Evolutionary conservation across 1,139 yeast species (phyloP), one percentile per base, ranked within the genome.

Genomic region (Pichia norvegensis): DNA sequence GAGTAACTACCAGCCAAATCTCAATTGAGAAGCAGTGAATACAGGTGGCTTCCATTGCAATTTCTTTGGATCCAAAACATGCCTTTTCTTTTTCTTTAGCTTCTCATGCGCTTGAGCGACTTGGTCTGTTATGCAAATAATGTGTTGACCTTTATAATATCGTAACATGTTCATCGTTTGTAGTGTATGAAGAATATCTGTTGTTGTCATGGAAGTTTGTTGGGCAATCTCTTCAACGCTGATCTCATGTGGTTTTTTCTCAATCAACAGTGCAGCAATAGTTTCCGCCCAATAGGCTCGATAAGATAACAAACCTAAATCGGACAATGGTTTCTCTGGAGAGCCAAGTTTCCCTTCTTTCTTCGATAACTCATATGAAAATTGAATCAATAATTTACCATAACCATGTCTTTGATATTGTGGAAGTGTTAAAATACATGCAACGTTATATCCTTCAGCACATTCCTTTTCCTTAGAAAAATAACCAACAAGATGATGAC

Each of bases 251-350:
- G 72, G 62, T 38, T 73, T 70, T 54, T 69, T 67, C 55, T 88
- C 95, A 41, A 85, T 82, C 33, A 92, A 66, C 36, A 87, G 63
- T 46, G 79, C 81, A 14, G 88, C 81, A 48, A 92, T 72, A 0
- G 94, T 81, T 57, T 92, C 97, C 0, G 97, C 81, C 99, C 99
- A 92, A 62, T 76, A 94, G 0, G 97, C 97, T 63, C 98, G 79
- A 62, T 94, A 92, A 4, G 95, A 85, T 42, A 92, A 72, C 33
- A 92, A 70, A 31, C 99, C 99, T 60, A 92, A 73, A 72, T 92
- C 97, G 0, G 97, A 87, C 29, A 92, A 70, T 2, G 99, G 99
- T 59, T 94, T 94, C 66, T 92, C 99, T 0, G 98, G 99, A 0
- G 97, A 87, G 0, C 99, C 99, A 2, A 81, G 78, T 62, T 90